Conservation (phyloP, 2,329 filamentous ascomycete genomes). For the Cytospora leucostoma region DNA sequence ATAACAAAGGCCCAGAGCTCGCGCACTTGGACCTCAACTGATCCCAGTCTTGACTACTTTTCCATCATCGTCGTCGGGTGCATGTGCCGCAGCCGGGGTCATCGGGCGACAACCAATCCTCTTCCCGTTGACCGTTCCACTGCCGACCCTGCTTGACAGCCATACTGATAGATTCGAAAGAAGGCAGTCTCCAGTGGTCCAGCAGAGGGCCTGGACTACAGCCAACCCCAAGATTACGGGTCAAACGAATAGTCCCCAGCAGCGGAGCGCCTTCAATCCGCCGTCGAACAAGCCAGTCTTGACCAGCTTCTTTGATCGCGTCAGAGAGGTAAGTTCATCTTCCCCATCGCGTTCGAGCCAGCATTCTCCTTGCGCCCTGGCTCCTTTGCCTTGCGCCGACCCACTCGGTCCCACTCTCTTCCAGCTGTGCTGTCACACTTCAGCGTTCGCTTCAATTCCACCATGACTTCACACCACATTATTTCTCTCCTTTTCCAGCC, state of each 20-base stretch:
- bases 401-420: conserved; percentile 24
- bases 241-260: conserved; percentile 33
- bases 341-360: conserved; percentile 11
- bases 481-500: conserved; percentile 6
- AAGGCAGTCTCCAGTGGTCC: conserved; percentile 34
- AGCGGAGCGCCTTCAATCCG: conserved; percentile 30
- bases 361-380: conserved; percentile 21
- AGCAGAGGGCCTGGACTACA: conserved; percentile 38
- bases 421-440: conserved; percentile 25
- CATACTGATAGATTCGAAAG: conserved; percentile 26
- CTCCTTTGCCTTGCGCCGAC: conserved; percentile 24
- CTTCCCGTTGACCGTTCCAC: conserved; percentile 7
- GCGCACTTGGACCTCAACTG: conserved; percentile 18
- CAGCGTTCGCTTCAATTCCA: conserved; percentile 20
- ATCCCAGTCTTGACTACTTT: neutral
- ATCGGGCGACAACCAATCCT: conserved; percentile 6
- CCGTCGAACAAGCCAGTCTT: conserved; percentile 17
- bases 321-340: conserved; percentile 37
- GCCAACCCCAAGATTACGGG: conserved; percentile 38
- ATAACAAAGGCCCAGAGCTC: conserved; percentile 29
- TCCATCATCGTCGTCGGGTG: conserved; percentile 12
- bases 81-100: conserved; percentile 13
- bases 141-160: conserved; percentile 12
- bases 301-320: conserved; percentile 27
- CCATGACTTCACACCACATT: conserved; percentile 21